Base-by-base conservation (phyloP, 2,329 filamentous ascomycete species). In the Stachybotrys echinatus region DNA sequence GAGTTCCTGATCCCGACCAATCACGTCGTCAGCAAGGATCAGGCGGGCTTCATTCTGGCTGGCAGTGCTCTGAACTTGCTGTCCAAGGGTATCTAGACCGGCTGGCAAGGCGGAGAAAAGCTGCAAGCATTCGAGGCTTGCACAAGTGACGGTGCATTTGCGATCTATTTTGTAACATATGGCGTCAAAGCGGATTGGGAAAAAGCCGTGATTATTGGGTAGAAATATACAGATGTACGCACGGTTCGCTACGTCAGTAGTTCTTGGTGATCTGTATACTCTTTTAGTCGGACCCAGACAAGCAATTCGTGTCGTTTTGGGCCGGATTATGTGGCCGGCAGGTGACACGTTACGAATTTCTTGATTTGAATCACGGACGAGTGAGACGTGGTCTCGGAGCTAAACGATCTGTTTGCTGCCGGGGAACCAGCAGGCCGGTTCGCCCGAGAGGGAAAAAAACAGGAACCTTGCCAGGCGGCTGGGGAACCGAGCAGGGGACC, bases 21-120 rank as follows among this genome's bases (percentile, higher is more conserved):
- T 72, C 92, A 96, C 67, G 89, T 89, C 12, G 78, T 99, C 54
- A 95, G 84, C 65, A 81, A 86, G 72, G 94, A 96, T 67, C 94
- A 99, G 76, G 89, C 89, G 53, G 84, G 80, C 1, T 99, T 97
- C 65, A 89, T 99, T 56, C 75, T 99, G 47, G 94, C 94, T 0
- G 94, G 94, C 3, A 96, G 90, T 68, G 94, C 94, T 40, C 70
- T 99, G 72, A 99, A 99, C 71, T 65, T 97, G 68, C 71, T 99
- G 61, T 88, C 91, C 43, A 86, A 86, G 77, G 61, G 67, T 2
- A 45, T 63, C 12, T 69, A 56, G 54, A 46, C 27, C 3, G 27
- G 27, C 27, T 10, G 14, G 27, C 27, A 14, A 34, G 27, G 27
- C 27, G 27, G 19, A n/a, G 14, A 39, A n/a, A 19, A 20, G 27